Base-by-base conservation (phyloP, 2,329 filamentous ascomycete genomes). In the Lachnellula occidentalis region DNA sequence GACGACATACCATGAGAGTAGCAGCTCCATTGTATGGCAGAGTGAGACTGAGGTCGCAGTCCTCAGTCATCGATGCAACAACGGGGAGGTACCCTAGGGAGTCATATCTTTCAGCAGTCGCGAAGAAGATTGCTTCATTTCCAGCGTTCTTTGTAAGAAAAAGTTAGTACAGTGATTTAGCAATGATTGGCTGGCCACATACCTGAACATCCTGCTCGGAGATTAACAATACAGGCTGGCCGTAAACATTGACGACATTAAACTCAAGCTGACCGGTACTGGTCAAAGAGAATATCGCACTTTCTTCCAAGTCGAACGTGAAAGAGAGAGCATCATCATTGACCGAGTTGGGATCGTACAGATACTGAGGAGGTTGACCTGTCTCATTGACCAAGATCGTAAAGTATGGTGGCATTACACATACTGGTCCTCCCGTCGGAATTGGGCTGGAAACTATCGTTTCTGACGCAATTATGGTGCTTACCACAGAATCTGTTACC, bases 71-170 rank as follows among this genome's bases (percentile, higher is more conserved):
- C 8, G 50, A 37, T 15, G 54, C 58, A 21, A 55, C 52, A 31
- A 58, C 54, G 7, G 58, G 56, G 43, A 53, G 37, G 19, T 53
- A 51, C n/a, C 54, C 54, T 21, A 54, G 42, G 12, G n/a, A 4
- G 21, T 36, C 31, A 39, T 50, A 55, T 45, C 39, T 47, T 3
- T 27, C 34, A 15, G 45, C 27, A 7, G 58, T 58, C n/a, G 58
- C 41, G 51, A 60, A 60, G 34, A 48, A 58, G 4, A 60, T 41
- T 6, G 54, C 51, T 42, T 60, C 58, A 45, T 60, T 58, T 4
- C 58, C 58, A 8, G 56, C 34, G 24, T 54, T 55, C n/a, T 58
- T 24, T 15, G 43, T 12, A 24, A 27, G 5, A 2, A 27, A 27
- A 24, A 45, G 12, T 45, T 45, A 45, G 43, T 27, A 24, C 7